phyloP scores from a whole-genome alignment of 2,329 filamentous ascomycete genomes.

The Penicillium sp. region DNA sequence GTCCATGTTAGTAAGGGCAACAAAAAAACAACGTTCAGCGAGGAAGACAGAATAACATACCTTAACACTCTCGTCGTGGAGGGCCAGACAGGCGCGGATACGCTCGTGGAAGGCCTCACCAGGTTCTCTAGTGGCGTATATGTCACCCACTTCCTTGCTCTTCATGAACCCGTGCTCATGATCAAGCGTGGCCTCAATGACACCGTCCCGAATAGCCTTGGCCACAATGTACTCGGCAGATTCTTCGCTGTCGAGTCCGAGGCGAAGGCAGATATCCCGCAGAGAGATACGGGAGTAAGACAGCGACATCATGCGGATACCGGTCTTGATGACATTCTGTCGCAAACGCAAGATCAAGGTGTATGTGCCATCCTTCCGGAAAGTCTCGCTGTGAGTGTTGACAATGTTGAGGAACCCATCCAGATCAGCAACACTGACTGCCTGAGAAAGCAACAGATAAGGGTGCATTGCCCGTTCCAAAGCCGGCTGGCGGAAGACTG shows the following conservation, averaged over 20 bases:
- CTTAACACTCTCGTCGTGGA: slow-evolving; percentile 98
- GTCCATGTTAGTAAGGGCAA: slow-evolving; percentile 29
- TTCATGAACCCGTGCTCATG: slow-evolving; percentile 97
- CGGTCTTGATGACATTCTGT: slow-evolving; percentile 99
- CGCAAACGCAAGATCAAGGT: slow-evolving; percentile 90
- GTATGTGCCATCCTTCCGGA: slow-evolving; percentile 93
- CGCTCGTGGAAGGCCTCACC: slow-evolving; percentile 97
- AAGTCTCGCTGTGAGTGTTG: slow-evolving; percentile 74
- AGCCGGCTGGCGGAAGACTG: slow-evolving; percentile 84
- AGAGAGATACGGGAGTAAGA: slow-evolving; percentile 97
- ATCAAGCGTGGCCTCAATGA: slow-evolving; percentile 92
- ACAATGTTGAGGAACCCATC: slow-evolving; percentile 90
- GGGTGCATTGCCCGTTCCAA: slow-evolving; percentile 86
- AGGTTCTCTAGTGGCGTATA: slow-evolving; percentile 93
- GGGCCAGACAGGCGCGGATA: slow-evolving; percentile 82
- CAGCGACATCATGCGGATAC: slow-evolving; percentile 97
- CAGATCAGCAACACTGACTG: slow-evolving; percentile 92
- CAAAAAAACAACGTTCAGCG: background rate
- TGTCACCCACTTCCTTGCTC: slow-evolving; percentile 93
- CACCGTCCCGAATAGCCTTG: slow-evolving; percentile 95
- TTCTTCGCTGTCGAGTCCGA: slow-evolving; percentile 92
- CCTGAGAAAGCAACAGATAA: slow-evolving; percentile 91
- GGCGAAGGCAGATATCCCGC: slow-evolving; percentile 92
- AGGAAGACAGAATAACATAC: slow-evolving; percentile 50
- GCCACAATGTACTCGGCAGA: slow-evolving; percentile 98